Evolutionary conservation across 2,329 filamentous ascomycete genomes (phyloP).

Genomic region (Didymella pinodella): DNA sequence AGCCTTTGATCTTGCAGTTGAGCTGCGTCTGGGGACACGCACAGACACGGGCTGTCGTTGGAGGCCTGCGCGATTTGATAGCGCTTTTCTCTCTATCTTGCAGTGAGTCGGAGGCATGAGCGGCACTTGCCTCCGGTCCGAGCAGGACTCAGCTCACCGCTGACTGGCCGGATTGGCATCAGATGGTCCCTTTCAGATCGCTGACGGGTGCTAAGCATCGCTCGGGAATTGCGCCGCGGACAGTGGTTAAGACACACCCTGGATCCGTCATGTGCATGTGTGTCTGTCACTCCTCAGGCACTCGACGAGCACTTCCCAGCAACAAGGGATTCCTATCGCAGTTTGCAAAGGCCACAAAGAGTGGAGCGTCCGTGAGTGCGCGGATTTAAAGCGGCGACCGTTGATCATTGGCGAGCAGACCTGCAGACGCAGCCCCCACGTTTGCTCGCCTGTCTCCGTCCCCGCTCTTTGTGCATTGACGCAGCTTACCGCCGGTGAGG

Average conservation of each 20-base stretch:
- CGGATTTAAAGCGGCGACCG: constrained; percentile 6
- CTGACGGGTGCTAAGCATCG: constrained; percentile 12
- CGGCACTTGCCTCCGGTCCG: constrained; percentile 4
- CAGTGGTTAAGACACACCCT: not conserved
- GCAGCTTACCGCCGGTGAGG: constrained; percentile 18
- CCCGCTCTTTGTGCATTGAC: constrained; percentile 17
- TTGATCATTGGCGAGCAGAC: constrained; percentile 16
- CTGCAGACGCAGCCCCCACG: constrained; percentile 18
- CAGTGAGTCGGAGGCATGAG: constrained; percentile 6
- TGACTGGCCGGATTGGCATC: constrained; percentile 26
- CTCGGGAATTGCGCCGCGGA: constrained; percentile 7
- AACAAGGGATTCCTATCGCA: not conserved
- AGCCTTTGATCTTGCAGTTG: constrained; percentile 3
- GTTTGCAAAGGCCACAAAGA: not conserved
- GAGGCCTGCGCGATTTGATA: constrained; percentile 19
- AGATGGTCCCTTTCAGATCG: constrained; percentile 8
- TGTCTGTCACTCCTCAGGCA: not conserved
- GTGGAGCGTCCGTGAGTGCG: constrained; percentile 1
- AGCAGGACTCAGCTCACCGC: constrained; percentile 10
- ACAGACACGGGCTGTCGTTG: constrained; percentile 3
- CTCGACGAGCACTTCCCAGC: not conserved
- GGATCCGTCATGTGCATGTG: not conserved
- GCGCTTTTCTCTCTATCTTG: constrained; percentile 15
- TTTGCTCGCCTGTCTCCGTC: constrained; percentile 19
- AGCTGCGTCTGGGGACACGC: not conserved